phyloP scores from a whole-genome alignment of 257 asterid genomes.

The Fraxinus pennsylvanica region DNA sequence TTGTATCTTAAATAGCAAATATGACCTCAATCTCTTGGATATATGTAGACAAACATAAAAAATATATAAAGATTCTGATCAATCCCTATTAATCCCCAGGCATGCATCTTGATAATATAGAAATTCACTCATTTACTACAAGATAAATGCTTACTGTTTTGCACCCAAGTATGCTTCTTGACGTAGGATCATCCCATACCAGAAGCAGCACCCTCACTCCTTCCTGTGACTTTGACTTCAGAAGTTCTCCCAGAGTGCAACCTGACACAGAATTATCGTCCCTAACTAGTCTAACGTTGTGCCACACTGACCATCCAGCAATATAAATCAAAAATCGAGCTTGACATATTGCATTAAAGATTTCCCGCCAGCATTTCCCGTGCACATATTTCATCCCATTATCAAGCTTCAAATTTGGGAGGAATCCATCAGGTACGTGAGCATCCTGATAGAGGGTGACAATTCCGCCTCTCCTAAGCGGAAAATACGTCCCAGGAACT shows the following conservation, averaged over 20 bases:
- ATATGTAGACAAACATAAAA: slow-evolving; percentile 12
- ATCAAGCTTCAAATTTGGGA: slow-evolving; percentile 74
- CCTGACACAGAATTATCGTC: slow-evolving; percentile 60
- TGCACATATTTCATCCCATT: slow-evolving; percentile 71
- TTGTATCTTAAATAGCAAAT: not conserved
- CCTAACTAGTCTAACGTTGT: slow-evolving; percentile 81
- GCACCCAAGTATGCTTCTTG: slow-evolving; percentile 93
- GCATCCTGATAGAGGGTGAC: slow-evolving; percentile 98
- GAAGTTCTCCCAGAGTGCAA: slow-evolving; percentile 82
- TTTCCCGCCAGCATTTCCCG: slow-evolving; percentile 94
- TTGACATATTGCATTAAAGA: slow-evolving; percentile 75
- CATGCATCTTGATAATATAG: slow-evolving; percentile 14
- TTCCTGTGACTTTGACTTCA: slow-evolving; percentile 92
- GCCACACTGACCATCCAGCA: slow-evolving; percentile 99
- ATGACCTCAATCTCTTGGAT: not conserved
- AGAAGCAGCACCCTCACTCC: slow-evolving; percentile 98
- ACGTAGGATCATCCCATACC: slow-evolving; percentile 96
- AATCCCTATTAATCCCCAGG: not conserved
- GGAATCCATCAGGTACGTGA: slow-evolving; percentile 84
- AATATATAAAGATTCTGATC: slow-evolving; percentile 19
- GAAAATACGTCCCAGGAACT: slow-evolving; percentile 91
- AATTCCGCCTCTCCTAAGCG: slow-evolving; percentile 87
- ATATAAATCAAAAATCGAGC: slow-evolving; percentile 88
- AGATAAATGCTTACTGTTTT: slow-evolving; percentile 63
- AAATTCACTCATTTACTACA: slow-evolving; percentile 7